Evolutionary conservation across 352 stramenopile species (phyloP).

Genomic region (Globisporangium sylvaticum): DNA sequence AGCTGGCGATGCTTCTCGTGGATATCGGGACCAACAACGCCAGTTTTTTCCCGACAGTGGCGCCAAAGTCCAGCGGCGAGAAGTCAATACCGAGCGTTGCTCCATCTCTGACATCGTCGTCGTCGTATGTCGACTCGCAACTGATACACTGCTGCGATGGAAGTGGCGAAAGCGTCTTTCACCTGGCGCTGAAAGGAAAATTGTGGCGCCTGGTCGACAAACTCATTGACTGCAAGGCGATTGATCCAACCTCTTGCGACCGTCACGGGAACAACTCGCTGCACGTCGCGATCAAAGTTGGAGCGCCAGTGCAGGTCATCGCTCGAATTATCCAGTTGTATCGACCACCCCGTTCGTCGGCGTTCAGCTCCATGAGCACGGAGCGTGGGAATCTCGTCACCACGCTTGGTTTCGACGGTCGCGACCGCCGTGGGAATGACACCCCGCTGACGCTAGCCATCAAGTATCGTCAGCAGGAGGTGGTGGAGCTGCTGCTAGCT

Average conservation of each 20-base stretch:
- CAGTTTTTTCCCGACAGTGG: conserved; percentile 1
- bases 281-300: conserved; percentile 62
- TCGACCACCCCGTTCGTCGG: conserved; percentile 16
- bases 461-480: conserved; percentile 46
- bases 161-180: conserved; percentile 45
- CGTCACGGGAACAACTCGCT: conserved; percentile 45
- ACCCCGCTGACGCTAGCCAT: conserved; percentile 59
- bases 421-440: conserved; percentile 40
- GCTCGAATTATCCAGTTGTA: conserved; percentile 47
- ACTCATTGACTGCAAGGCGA: conserved; percentile 37
- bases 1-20: conserved; percentile 38
- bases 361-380: conserved; percentile 17
- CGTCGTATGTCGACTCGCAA: conserved; percentile 22
- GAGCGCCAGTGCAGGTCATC: conserved; percentile 40
- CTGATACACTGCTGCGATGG: conserved; percentile 43
- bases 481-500: conserved; percentile 40
- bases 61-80: not conserved
- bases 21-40: conserved; percentile 26
- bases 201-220: conserved; percentile 62
- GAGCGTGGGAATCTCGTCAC: conserved; percentile 22
- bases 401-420: conserved; percentile 24
- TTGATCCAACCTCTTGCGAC: conserved; percentile 46
- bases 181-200: conserved; percentile 52
- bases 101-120: not conserved
- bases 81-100: not conserved